phyloP scores from a whole-genome alignment of 805 yeast species.

The Saccharomycopsis javanensis region DNA sequence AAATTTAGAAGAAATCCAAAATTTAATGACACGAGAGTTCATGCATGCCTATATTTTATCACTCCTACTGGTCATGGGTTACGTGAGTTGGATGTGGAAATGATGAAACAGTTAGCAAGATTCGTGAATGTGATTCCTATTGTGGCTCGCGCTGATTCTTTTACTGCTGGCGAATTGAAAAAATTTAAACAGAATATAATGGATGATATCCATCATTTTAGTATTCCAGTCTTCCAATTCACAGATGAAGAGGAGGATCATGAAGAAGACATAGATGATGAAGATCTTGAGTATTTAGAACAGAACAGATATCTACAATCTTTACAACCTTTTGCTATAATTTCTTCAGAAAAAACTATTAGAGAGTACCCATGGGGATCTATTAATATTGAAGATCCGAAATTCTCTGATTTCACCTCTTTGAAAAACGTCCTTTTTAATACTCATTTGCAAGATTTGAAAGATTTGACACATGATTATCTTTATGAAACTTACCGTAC shows the following conservation, averaged over 20 bases:
- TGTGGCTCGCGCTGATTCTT: slow-evolving; percentile 61
- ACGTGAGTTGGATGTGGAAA: slow-evolving; percentile 59
- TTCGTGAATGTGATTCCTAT: slow-evolving; percentile 69
- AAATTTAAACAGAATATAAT: slow-evolving; percentile 51
- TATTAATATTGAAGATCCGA: slow-evolving; percentile 45
- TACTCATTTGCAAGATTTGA: slow-evolving; percentile 52
- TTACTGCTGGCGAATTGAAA: slow-evolving; percentile 49
- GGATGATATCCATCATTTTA: slow-evolving; percentile 54
- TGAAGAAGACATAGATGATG: slow-evolving; percentile 57
- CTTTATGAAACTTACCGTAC: slow-evolving; percentile 56
- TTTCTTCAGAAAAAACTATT: slow-evolving; percentile 52
- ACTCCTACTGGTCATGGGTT: slow-evolving; percentile 58
- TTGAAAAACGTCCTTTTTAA: slow-evolving; percentile 49
- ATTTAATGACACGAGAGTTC: slow-evolving; percentile 64
- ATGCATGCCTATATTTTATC: slow-evolving; percentile 29
- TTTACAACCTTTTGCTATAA: slow-evolving; percentile 68
- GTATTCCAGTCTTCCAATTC: slow-evolving; percentile 68
- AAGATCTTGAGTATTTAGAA: slow-evolving; percentile 62
- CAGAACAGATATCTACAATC: slow-evolving; percentile 54
- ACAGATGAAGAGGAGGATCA: slow-evolving; percentile 61
- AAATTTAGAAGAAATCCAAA: slow-evolving; percentile 65
- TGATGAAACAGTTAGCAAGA: slow-evolving; percentile 62
- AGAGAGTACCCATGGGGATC: slow-evolving; percentile 75
- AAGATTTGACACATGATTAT: slow-evolving; percentile 57
- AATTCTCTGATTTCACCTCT: slow-evolving; percentile 42